A percentile compares a stretch with the other conserved stretches of the same genome.
These are phyloP conservation scores for Parathielavia appendiculata DNA, from an alignment of 495 filamentous ascomycete genomes.

Conservation along the genomic window DNA sequence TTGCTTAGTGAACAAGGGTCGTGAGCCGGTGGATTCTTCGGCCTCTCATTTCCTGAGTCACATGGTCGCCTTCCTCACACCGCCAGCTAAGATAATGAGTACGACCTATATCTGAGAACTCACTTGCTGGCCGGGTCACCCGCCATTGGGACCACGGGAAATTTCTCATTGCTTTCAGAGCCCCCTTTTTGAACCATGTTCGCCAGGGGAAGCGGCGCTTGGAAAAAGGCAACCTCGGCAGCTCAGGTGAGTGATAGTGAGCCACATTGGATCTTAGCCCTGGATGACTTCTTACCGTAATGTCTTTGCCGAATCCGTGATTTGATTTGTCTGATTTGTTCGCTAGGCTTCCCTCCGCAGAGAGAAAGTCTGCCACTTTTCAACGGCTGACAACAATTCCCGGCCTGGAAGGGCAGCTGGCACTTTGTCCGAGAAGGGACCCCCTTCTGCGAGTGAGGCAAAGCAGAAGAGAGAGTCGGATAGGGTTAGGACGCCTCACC, in stretches of 20 bases:
- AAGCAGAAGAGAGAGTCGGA: slow-evolving; percentile 42
- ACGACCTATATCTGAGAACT: not conserved
- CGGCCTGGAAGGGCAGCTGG: slow-evolving; percentile 1
- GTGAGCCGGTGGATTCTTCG: not conserved
- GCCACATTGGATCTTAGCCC: not conserved
- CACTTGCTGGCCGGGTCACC: slow-evolving; percentile 5
- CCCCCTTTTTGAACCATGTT: slow-evolving; percentile 19
- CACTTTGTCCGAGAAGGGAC: slow-evolving; percentile 17
- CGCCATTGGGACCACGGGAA: slow-evolving; percentile 10
- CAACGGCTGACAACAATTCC: slow-evolving; percentile 19
- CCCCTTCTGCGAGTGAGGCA: slow-evolving; percentile 37
- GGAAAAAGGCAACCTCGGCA: slow-evolving; percentile 25
- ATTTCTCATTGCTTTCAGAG: not conserved
- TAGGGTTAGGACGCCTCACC: slow-evolving; percentile 26
- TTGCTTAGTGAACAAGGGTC: slow-evolving; percentile 10
- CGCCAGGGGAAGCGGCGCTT: slow-evolving; percentile 16
- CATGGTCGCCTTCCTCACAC: slow-evolving; percentile 6
- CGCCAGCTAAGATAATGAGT: slow-evolving; percentile 4
- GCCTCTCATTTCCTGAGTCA: slow-evolving; percentile 9
- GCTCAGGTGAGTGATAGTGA: slow-evolving; percentile 22
- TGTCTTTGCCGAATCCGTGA: too few species aligned
- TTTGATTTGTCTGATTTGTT: not conserved
- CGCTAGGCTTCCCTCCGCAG: not conserved
- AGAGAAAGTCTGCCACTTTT: slow-evolving; percentile 8
- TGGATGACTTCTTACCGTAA: too few species aligned